Evolutionary conservation across 345 rosid genomes (phyloP).

Genomic region (Eutrema yunnanense): DNA sequence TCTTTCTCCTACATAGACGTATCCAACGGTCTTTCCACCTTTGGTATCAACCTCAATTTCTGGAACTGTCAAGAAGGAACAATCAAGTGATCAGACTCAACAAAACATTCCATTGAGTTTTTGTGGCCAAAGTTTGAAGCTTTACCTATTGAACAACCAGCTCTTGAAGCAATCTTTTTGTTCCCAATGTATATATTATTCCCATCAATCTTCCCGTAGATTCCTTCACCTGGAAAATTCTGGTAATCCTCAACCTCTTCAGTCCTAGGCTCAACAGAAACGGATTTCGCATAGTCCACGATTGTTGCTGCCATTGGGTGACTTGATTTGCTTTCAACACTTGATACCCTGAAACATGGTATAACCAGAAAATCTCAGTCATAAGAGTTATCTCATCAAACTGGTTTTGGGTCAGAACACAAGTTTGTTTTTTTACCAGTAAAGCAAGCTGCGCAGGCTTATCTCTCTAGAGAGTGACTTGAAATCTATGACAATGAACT

Average conservation of each 20-base stretch:
- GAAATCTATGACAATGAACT: slow-evolving; percentile 65
- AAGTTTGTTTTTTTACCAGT: slow-evolving; percentile 45
- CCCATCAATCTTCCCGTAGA: slow-evolving; percentile 76
- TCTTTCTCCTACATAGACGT: slow-evolving; percentile 42
- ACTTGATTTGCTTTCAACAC: slow-evolving; percentile 90
- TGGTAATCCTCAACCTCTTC: slow-evolving; percentile 56
- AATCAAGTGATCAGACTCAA: slow-evolving; percentile 5
- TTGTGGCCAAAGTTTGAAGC: not conserved
- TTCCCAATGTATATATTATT: slow-evolving; percentile 64
- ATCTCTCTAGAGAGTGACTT: slow-evolving; percentile 41
- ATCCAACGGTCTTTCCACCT: slow-evolving; percentile 61
- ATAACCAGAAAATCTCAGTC: not conserved
- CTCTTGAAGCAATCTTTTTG: slow-evolving; percentile 58
- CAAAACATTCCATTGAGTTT: not conserved
- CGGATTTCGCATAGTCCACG: slow-evolving; percentile 49
- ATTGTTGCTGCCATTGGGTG: slow-evolving; percentile 92
- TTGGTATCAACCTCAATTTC: slow-evolving; percentile 28
- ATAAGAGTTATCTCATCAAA: not conserved
- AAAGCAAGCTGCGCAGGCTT: slow-evolving; percentile 46
- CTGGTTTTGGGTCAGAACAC: not conserved
- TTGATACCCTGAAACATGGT: slow-evolving; percentile 61
- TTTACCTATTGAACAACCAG: slow-evolving; percentile 52
- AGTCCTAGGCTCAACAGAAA: slow-evolving; percentile 58
- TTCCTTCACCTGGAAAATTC: slow-evolving; percentile 85
- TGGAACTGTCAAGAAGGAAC: slow-evolving; percentile 32